Base-by-base conservation (phyloP, 2,329 filamentous ascomycete species). In the Fusarium duplospermum region DNA sequence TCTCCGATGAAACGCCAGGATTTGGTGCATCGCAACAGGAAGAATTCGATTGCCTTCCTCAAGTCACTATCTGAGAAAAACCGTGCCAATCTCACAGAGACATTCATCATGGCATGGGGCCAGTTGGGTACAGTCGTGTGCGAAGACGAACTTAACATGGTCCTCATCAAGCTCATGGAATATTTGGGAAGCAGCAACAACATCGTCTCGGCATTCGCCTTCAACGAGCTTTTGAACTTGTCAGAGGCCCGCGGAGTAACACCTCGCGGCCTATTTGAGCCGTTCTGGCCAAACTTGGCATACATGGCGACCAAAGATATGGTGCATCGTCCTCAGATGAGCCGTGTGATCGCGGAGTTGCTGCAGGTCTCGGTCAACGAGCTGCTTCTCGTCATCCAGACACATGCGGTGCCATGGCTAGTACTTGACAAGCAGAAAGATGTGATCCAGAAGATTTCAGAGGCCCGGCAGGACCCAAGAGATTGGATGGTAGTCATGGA, bases 261-360 rank as follows among this genome's bases (percentile, higher is more conserved):
- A 2, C 88, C 92, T 2, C 87, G 89, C 31, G 90, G 91, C 18
- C 85, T 99, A 0, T 92, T 98, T 66, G 91, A 92, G 64, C 95
- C 96, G 1, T 98, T 95, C 81, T 98, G 96, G 95, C 90, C 91
- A 74, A 96, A 90, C 33, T 87, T 99, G 52, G 95, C 94, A 1
- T 93, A 96, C 68, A 89, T 92, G 59, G 92, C 94, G 3, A 92
- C 96, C 31, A 96, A 95, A 80, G 94, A 98, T 76, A 88, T 98
- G 70, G 88, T 92, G 24, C 88, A 89, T 57, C 90, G 93, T 56
- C 96, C 96, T n/a, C 94, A 96, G 77, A 93, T 95, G 79, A 92
- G 92, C 56, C 91, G 93, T 64, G 88, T 93, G 52, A 87, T 98
- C 58, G 94, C 95, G 27, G 94, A 97, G 73, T 83, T 98, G 33